Evolutionary conservation across 2,329 filamentous ascomycete genomes (phyloP).

Genomic region (Talaromyces sp.): DNA sequence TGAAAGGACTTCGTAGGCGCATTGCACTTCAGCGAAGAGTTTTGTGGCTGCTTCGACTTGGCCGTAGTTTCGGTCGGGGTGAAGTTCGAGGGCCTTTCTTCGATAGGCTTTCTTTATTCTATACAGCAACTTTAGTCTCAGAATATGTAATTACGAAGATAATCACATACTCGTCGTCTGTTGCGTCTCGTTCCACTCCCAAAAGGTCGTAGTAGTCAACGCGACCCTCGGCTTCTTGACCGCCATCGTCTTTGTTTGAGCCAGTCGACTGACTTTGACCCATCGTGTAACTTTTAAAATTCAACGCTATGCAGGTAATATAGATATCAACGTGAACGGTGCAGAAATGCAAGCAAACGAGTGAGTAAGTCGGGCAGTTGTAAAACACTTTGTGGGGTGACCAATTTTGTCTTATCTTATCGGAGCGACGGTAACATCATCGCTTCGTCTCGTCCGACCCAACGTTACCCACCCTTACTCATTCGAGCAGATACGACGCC

Average conservation of each 20-base stretch:
- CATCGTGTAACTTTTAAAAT: conserved; percentile 30
- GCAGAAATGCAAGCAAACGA: background rate
- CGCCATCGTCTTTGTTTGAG: conserved; percentile 23
- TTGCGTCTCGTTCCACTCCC: conserved; percentile 65
- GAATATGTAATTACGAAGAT: background rate
- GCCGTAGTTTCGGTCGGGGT: conserved; percentile 89
- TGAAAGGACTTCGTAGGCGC: conserved; percentile 92
- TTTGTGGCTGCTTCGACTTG: conserved; percentile 78
- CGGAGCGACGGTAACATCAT: conserved; percentile 1
- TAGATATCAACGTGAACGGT: background rate
- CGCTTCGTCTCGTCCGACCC: background rate
- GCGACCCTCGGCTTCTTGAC: conserved; percentile 26
- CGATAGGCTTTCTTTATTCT: conserved; percentile 94
- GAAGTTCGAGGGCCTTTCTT: conserved; percentile 82
- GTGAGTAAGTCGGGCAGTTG: background rate
- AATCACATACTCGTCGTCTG: conserved; percentile 70
- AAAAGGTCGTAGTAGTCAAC: conserved; percentile 70
- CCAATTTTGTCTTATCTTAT: conserved; percentile 13
- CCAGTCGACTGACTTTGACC: conserved; percentile 44
- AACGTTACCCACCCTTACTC: background rate
- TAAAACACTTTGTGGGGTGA: conserved; percentile 9
- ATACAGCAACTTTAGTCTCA: conserved; percentile 13
- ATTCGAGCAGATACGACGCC: background rate
- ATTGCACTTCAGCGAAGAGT: conserved; percentile 85
- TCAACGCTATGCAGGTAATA: background rate